Conservation (phyloP, 148 eudicot species). For the Hydrangea macrophylla region DNA sequence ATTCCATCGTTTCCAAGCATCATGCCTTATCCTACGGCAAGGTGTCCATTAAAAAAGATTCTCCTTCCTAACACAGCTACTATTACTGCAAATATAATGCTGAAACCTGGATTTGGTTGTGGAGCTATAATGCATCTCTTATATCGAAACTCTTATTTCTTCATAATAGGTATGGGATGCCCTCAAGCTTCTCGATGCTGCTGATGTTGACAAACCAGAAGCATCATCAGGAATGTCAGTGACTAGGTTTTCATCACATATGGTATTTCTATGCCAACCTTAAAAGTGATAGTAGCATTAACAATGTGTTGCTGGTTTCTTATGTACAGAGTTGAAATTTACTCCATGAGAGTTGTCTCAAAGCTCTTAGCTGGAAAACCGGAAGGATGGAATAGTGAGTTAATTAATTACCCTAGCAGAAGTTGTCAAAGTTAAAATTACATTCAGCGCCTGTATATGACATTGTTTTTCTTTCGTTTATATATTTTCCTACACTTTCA, state of each 20-base stretch:
- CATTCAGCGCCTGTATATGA: no score
- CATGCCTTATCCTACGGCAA: constrained; percentile 46
- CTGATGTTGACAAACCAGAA: constrained; percentile 43
- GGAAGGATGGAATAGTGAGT: constrained; percentile 59
- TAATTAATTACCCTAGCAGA: neutral
- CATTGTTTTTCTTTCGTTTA: neutral
- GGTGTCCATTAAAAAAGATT: constrained; percentile 20
- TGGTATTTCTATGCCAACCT: neutral
- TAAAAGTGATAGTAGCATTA: neutral
- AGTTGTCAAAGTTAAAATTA: neutral
- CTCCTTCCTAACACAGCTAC: no score
- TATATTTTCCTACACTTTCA: neutral
- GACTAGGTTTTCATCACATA: neutral
- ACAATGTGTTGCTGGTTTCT: neutral
- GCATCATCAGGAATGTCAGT: constrained; percentile 40
- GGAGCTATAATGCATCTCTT: neutral
- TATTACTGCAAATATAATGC: neutral
- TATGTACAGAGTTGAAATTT: constrained; percentile 47
- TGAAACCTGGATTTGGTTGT: neutral
- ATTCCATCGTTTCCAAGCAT: constrained; percentile 42
- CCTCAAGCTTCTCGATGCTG: constrained; percentile 61
- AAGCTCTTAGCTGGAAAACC: constrained; percentile 51
- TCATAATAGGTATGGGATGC: constrained; percentile 53
- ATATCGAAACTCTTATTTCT: neutral
- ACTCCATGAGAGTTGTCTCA: constrained; percentile 43